A percentile compares a stretch with the other conserved stretches of the same genome.
Evolutionary conservation across 2,329 filamentous ascomycete species (phyloP).

Genomic region (Pseudopyricularia javanii): DNA sequence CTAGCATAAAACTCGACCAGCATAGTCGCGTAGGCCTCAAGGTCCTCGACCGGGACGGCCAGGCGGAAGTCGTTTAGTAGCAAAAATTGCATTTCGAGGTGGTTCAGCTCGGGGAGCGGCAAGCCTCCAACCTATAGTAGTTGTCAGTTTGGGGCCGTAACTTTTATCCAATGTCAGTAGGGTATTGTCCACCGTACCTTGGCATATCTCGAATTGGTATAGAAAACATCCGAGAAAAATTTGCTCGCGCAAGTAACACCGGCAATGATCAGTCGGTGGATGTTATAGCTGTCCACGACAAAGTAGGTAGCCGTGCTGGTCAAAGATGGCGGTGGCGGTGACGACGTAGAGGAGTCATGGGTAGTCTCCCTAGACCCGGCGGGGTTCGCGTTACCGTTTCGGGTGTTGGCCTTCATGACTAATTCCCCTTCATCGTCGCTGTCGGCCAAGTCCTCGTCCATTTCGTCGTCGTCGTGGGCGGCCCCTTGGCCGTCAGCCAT

Average conservation of each 20-base stretch:
- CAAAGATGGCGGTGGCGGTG: neutral
- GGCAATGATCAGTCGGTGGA: conserved; percentile 90
- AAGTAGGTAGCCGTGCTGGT: conserved; percentile 46
- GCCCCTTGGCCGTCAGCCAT: neutral
- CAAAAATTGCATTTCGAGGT: conserved; percentile 90
- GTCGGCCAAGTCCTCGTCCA: conserved; percentile 38
- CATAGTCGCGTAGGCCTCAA: conserved; percentile 97
- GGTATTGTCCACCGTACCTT: conserved; percentile 54
- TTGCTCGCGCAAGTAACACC: conserved; percentile 98
- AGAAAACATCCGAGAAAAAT: conserved; percentile 98
- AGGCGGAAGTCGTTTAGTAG: conserved; percentile 93
- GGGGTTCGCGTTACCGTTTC: neutral
- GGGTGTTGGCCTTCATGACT: neutral
- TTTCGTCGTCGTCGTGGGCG: conserved; percentile 22
- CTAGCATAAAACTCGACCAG: conserved; percentile 94
- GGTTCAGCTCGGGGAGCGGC: conserved; percentile 84
- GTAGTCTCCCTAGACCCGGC: conserved; percentile 5
- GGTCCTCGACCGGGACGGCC: conserved; percentile 82
- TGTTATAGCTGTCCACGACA: conserved; percentile 98
- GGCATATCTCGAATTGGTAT: conserved; percentile 96
- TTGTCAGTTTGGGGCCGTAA: neutral
- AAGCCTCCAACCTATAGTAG: conserved; percentile 73
- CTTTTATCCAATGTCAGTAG: neutral
- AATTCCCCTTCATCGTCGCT: conserved; percentile 10
- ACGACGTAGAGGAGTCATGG: neutral